Base-by-base conservation (phyloP, 2,329 filamentous ascomycete species). In the Botrytis hyacinthi region DNA sequence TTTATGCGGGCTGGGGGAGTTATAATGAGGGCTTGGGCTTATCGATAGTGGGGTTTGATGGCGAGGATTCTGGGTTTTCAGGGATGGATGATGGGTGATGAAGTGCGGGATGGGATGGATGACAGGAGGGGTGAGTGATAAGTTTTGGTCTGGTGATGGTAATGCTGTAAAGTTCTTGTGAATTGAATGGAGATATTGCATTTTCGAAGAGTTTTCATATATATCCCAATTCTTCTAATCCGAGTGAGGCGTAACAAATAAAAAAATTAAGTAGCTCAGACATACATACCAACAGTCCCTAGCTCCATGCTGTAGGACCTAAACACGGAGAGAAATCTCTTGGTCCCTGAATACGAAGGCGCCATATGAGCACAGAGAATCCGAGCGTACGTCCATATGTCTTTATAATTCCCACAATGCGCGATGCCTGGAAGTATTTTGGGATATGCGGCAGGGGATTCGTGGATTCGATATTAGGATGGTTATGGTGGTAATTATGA, bases 341-440 rank as follows among this genome's bases (percentile, higher is more conserved):
- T 57, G n/a, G 26, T 8, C 16, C 14, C 48, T 68, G 26, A 32
- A 68, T 68, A 57, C 48, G 46, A 57, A 68, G 66, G 1, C 48
- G 48, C 48, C 37, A 42, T 18, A 26, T 57, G 37, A 12, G 29
- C 48, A 68, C 35, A 42, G 26, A 42, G 66, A 68, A 68, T 68
- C 66, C 66, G 66, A 68, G 48, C 66, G 66, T 42, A 68, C 18
- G 29, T 42, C 18, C 40, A 68, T 12, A 42, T 29, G 26, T 68
- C n/a, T 68, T 42, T 44, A 29, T 0, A 57, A 22, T 26, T 16
- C 22, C 18, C 48, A 9, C 26, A n/a, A n/a, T 16, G 12, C 12
- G 26, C 48, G 14, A 54, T 54, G 3, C 3, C 18, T 42, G 12
- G 48, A n/a, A 3, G 12, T n/a, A n/a, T n/a, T 51, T 51, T 35